phyloP scores from a whole-genome alignment of 192 early-diverging fungal genomes.

The Backusella tarrabulga region DNA sequence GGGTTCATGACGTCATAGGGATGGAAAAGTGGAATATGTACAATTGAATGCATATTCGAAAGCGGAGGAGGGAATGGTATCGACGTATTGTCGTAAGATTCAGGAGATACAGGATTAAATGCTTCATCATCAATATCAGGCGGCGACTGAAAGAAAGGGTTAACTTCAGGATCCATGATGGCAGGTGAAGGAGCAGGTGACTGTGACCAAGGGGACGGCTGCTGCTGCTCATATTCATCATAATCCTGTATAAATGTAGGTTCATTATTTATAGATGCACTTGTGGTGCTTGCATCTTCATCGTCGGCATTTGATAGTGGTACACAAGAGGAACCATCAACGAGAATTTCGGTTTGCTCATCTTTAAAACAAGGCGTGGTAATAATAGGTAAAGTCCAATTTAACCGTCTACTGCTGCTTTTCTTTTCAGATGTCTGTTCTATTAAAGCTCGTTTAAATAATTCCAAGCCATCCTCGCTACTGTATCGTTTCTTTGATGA shows the following conservation, averaged over 20 bases:
- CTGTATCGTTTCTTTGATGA: conserved; percentile 14
- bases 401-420: conserved; percentile 20
- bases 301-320: conserved; percentile 14
- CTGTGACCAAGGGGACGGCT: conserved; percentile 57
- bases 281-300: not conserved
- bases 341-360: conserved; percentile 28
- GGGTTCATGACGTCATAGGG: conserved; percentile 36
- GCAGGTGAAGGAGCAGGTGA: conserved; percentile 52
- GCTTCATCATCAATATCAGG: conserved; percentile 55
- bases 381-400: conserved; percentile 20
- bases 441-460: conserved; percentile 26
- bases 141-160: conserved; percentile 51
- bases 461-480: conserved; percentile 8
- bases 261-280: not conserved
- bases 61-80: conserved; percentile 29
- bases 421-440: conserved; percentile 15
- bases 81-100: conserved; percentile 20
- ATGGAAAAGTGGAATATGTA: conserved; percentile 54
- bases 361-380: conserved; percentile 32
- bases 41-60: conserved; percentile 46
- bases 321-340: not conserved
- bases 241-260: conserved; percentile 31
- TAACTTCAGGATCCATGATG: conserved; percentile 53
- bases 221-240: conserved; percentile 55
- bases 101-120: conserved; percentile 50